Percentiles rank a stretch among this genome's conserved stretches.
phyloP scores from a whole-genome alignment of 2,329 filamentous ascomycete species.

The Geoglossum cookeanum region DNA sequence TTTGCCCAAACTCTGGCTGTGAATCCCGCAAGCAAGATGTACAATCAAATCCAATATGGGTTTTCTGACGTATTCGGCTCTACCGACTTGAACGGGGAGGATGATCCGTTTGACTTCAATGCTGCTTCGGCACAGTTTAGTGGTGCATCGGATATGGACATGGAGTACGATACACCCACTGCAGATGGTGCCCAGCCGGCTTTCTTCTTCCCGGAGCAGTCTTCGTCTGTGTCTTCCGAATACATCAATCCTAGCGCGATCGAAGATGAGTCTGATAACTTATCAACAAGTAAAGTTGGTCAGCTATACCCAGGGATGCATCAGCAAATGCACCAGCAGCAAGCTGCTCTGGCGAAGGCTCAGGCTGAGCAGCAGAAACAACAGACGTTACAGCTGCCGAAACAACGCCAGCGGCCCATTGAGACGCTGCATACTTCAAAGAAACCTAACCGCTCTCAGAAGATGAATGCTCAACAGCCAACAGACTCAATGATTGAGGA shows the following conservation, averaged over 20 bases:
- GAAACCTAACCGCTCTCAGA: slow-evolving; percentile 11
- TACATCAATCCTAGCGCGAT: slow-evolving; percentile 60
- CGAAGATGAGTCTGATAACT: slow-evolving; percentile 29
- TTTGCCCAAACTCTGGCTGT: slow-evolving; percentile 62
- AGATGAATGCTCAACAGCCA: slow-evolving; percentile 12
- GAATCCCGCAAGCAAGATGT: slow-evolving; percentile 36
- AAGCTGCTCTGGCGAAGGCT: slow-evolving; percentile 59
- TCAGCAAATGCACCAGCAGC: slow-evolving; percentile 36
- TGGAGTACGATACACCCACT: slow-evolving; percentile 42
- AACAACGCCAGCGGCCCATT: slow-evolving; percentile 15
- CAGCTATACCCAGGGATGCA: slow-evolving; percentile 88
- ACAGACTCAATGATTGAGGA: slow-evolving; percentile 65
- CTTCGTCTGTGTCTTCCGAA: slow-evolving; percentile 23
- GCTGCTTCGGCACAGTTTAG: slow-evolving; percentile 39
- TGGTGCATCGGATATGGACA: slow-evolving; percentile 46
- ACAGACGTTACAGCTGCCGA: slow-evolving; percentile 34
- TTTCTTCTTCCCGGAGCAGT: slow-evolving; percentile 41
- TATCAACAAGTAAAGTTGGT: slow-evolving; percentile 30
- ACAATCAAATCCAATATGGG: not conserved
- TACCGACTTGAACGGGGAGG: not conserved
- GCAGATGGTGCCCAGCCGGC: slow-evolving; percentile 29
- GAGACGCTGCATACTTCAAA: not conserved
- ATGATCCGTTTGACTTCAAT: slow-evolving; percentile 52
- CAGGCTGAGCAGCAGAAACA: slow-evolving; percentile 34
- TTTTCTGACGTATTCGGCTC: slow-evolving; percentile 23